phyloP scores from a whole-genome alignment of 2,329 filamentous ascomycete species.

The Colletotrichum cordylinicola region DNA sequence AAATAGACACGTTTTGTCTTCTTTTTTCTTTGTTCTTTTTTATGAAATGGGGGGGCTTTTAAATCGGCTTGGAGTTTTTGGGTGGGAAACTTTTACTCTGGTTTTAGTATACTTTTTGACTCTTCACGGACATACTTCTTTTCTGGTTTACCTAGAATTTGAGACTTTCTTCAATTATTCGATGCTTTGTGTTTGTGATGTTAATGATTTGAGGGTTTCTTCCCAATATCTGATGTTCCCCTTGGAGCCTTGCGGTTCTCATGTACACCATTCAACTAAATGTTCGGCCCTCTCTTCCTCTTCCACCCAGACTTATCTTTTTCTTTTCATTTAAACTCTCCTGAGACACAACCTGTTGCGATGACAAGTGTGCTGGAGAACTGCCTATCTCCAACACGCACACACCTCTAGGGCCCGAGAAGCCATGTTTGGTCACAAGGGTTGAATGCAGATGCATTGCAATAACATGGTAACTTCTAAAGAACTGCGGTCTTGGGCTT shows the following conservation, averaged over 20 bases:
- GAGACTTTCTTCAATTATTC: not conserved
- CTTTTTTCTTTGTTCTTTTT: not conserved
- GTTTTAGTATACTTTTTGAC: not conserved
- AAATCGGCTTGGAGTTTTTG: not conserved
- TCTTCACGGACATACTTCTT: not conserved
- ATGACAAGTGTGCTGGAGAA: not conserved
- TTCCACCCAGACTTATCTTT: no score
- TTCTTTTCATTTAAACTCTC: not conserved
- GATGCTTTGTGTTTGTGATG: not conserved
- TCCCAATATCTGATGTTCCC: no score
- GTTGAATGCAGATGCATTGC: rapidly evolving
- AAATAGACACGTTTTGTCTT: slow-evolving; percentile 6
- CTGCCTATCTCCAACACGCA: not conserved
- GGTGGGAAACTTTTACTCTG: not conserved
- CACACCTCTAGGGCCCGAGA: no score
- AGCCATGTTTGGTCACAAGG: rapidly evolving
- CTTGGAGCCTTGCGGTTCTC: no score
- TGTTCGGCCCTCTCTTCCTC: no score
- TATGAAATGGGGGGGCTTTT: not conserved
- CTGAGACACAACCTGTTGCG: not conserved
- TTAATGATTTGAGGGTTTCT: not conserved
- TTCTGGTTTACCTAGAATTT: not conserved
- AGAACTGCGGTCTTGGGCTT: rapidly evolving
- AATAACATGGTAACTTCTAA: no score
- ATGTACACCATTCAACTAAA: no score